These are phyloP conservation scores for Nicotiana obtusifolia DNA, from an alignment of 257 asterid species.

Conservation along the genomic window DNA sequence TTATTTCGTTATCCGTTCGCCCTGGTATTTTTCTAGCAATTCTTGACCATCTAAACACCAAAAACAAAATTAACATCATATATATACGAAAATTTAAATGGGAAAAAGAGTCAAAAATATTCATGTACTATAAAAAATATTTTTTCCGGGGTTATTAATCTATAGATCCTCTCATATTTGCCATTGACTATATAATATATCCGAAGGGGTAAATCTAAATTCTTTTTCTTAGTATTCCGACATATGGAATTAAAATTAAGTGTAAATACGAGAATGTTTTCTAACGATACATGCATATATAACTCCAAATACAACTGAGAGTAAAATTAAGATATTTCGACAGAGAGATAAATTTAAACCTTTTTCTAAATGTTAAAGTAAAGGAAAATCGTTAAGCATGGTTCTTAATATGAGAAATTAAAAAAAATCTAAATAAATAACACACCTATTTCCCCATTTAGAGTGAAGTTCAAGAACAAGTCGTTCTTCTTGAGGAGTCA, in stretches of 20 bases:
- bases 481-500: slow-evolving; percentile 67
- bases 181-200: too few relatives aligned
- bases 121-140: too few relatives aligned
- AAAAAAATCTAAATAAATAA: too few relatives aligned
- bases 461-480: slow-evolving; percentile 77
- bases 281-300: background rate
- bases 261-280: background rate
- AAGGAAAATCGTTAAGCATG: too few relatives aligned
- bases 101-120: background rate
- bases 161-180: too few relatives aligned
- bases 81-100: background rate
- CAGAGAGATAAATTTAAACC: background rate
- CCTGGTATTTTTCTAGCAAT: slow-evolving; percentile 88
- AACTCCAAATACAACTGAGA: background rate
- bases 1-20: slow-evolving; percentile 90
- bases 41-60: slow-evolving; percentile 70
- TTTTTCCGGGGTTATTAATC: too few relatives aligned
- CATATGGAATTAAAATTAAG: background rate
- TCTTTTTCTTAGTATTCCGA: background rate
- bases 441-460: slow-evolving; percentile 79
- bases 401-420: too few relatives aligned
- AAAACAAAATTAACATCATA: background rate
- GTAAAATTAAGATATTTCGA: background rate
- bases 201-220: background rate
- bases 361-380: background rate